Base-by-base conservation (phyloP, 768 basidiomycete species). In the Sarcodon sp. region DNA sequence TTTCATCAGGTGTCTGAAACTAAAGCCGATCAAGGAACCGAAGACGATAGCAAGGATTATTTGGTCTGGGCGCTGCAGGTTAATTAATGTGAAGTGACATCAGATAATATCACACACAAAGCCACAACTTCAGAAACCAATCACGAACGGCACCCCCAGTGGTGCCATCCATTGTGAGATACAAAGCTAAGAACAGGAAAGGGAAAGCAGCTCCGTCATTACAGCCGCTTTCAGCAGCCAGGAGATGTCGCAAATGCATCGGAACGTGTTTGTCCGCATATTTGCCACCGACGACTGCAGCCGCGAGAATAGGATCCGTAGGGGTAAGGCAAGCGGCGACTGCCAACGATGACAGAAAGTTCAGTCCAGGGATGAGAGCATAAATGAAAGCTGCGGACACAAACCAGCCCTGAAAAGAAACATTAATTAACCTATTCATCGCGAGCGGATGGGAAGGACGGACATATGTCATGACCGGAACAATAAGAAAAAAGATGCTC, bases 181-280 rank as follows among this genome's bases (percentile, higher is more conserved):
- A 97, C 3, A 99, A 70, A 0, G 94, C 78, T 50, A 99, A 73
- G 60, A 79, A 92, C 31, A 98, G 70, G 64, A 97, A 97, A 0
- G 92, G 93, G 63, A 92, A 96, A 0, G 93, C 91, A 0, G 94
- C 94, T 33, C 96, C 96, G 52, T 99, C 96, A 61, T 98, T 99
- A 59, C 89, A 90, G 7, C 90, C 94, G 48, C 80, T 83, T 66
- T 97, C 94, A 5, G 71, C 71, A 7, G 82, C 70, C 13, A 84
- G 67, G 47, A 84, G 61, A 54, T 73, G 75, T 33, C 75, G 80
- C 37, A 90, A 68, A 59, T 90, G 87, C 0, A 83, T 80, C 1
- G 87, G 88, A 18, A 98, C 94, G 58, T 97, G 94, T 61, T 97
- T 96, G 63, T 97, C 87, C 3, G 96, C 96, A 67, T 90, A 99